Evolutionary conservation across 2,329 filamentous ascomycete species (phyloP), one percentile per base, ranked within the genome.

Genomic region (Arthroderma sp.): DNA sequence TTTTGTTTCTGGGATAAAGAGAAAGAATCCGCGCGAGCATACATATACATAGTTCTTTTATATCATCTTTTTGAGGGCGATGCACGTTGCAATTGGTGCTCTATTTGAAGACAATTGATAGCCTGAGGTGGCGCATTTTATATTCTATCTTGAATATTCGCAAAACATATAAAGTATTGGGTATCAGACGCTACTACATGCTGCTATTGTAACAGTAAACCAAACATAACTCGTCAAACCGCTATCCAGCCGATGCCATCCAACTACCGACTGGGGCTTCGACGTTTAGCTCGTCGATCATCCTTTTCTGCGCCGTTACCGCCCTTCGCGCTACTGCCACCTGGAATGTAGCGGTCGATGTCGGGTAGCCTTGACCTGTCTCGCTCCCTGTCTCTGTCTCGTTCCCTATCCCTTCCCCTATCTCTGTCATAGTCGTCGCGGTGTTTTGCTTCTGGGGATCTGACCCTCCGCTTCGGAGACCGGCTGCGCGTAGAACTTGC

Each of bases 261-360:
- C 33, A 15, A 9, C 53, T 48, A 58, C 33, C 56, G 50, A 31
- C 58, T 60, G 42, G 55, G 48, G 42, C 55, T 54, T 40, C 54
- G 52, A 22, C 53, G 50, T 32, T 49, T 48, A 38, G 46, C 52
- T 40, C 45, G 49, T 27, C 49, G 40, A 37, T 51, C 48, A 32
- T 54, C 48, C 32, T 39, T 49, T 22, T 51, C 48, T 5, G 44
- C 39, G 33, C 47, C 46, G 27, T 40, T 31, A 29, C 37, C 36
- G 10, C 37, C 36, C 9, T 8, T 42, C 30, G 57, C 55, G 36
- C 54, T 49, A 40, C 56, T 58, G 15, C 59, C 61, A 10, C 56
- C 59, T 38, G 68, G 68, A 22, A 69, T 61, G 49, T 70, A 70
- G 27, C 68, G 61, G 51, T 70, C 67, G 49, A 68, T 66, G 29